These are phyloP conservation scores for Pseudocohnilembus persalinus DNA, from an alignment of 169 alveolate species.

Conservation along the genomic window DNA sequence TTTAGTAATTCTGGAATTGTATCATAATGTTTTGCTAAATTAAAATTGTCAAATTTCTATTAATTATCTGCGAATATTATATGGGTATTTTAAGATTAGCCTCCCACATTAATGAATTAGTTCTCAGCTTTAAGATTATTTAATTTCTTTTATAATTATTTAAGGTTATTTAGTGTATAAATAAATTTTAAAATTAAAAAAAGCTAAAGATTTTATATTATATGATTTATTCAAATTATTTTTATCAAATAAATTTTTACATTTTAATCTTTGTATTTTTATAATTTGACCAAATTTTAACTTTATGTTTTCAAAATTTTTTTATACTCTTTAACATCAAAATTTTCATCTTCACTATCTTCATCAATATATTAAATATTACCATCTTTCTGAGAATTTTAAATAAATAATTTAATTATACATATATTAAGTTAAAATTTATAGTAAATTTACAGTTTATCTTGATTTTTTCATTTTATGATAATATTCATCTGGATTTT, in stretches of 20 bases:
- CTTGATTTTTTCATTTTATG: constrained; percentile 24
- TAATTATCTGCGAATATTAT: constrained; percentile 14
- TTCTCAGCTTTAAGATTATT: too few species aligned
- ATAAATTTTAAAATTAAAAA: too few species aligned
- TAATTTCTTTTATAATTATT: too few species aligned
- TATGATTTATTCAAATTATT: too few species aligned
- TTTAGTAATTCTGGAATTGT: neutral
- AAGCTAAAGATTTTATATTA: too few species aligned
- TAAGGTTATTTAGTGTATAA: too few species aligned
- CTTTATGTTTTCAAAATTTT: constrained; percentile 4
- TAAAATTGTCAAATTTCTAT: constrained; percentile 16
- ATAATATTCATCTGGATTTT: constrained; percentile 44
- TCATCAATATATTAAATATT: neutral
- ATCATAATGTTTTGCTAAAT: constrained; percentile 11
- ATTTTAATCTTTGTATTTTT: constrained; percentile 20
- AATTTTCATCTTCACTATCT: constrained; percentile 17
- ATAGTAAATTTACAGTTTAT: neutral
- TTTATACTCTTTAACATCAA: constrained; percentile 17
- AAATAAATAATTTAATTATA: too few species aligned
- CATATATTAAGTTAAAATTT: too few species aligned
- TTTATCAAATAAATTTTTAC: too few species aligned
- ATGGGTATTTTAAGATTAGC: neutral
- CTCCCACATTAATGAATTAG: too few species aligned
- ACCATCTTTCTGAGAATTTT: constrained; percentile 8
- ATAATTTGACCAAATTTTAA: constrained; percentile 10